Evolutionary conservation across 495 filamentous ascomycete genomes (phyloP).

Genomic region (Neurospora terricola): DNA sequence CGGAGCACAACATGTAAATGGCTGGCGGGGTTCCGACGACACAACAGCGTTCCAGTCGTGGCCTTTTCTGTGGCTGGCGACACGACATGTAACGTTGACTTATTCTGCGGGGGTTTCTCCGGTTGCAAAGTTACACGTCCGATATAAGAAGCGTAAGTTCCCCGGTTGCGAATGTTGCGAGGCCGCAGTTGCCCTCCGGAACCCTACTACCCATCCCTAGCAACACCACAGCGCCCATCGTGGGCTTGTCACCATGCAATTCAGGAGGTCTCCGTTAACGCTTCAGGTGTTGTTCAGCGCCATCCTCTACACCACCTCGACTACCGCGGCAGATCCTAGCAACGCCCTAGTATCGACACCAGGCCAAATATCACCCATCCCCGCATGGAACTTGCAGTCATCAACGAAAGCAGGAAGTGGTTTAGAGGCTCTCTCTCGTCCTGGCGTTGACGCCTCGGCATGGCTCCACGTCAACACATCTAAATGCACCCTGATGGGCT

Average conservation of each 20-base stretch:
- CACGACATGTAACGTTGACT: background rate
- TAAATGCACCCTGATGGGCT: conserved; percentile 48
- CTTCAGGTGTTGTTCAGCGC: background rate
- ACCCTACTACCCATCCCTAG: background rate
- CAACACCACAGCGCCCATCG: background rate
- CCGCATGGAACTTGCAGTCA: conserved; percentile 49
- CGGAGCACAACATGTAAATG: background rate
- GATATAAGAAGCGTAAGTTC: background rate
- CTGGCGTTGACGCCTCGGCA: conserved; percentile 35
- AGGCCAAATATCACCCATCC: conserved; percentile 37
- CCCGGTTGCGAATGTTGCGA: background rate
- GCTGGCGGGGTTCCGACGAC: background rate
- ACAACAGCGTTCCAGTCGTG: background rate
- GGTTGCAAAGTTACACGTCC: background rate
- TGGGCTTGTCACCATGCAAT: background rate
- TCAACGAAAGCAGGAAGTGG: conserved; percentile 26
- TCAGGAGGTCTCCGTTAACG: background rate
- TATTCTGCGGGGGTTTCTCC: background rate
- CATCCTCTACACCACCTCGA: background rate
- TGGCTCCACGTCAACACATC: conserved; percentile 43
- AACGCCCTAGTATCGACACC: conserved; percentile 3
- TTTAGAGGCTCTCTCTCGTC: conserved; percentile 33
- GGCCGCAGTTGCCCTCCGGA: background rate
- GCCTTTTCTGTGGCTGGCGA: background rate
- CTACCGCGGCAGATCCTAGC: background rate